A percentile compares a stretch with the other conserved stretches of the same genome.
Evolutionary conservation across 148 eudicot species (phyloP).

Genomic region (Camellia japonica): DNA sequence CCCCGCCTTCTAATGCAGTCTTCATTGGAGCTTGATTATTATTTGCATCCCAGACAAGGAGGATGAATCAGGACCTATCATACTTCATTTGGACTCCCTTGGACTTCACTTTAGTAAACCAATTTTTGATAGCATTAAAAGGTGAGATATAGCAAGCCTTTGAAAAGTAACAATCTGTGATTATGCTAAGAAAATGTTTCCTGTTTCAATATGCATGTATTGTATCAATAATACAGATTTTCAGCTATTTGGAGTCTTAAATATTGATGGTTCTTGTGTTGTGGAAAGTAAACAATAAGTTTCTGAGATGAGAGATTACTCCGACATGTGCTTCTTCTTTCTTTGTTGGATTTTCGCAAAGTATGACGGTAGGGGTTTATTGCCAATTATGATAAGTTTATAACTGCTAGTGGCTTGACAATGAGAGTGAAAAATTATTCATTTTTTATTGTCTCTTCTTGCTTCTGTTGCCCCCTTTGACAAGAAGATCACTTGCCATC

Average conservation of each 20-base stretch:
- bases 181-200: neutral
- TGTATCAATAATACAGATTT: neutral
- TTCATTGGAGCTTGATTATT: slow-evolving; percentile 93
- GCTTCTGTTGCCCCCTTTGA: slow-evolving; percentile 4
- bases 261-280: neutral
- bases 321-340: neutral
- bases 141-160: slow-evolving; percentile 30
- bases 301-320: neutral
- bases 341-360: neutral
- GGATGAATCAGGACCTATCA: slow-evolving; percentile 58
- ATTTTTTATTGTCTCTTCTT: neutral
- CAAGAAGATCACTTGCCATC: slow-evolving; percentile 5
- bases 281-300: neutral
- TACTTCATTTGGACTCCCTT: slow-evolving; percentile 94
- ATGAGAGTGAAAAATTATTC: neutral
- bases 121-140: slow-evolving; percentile 56
- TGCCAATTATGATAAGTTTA: neutral
- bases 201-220: neutral
- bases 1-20: slow-evolving; percentile 38
- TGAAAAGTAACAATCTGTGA: neutral
- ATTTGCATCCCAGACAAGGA: slow-evolving; percentile 73
- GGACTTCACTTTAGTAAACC: slow-evolving; percentile 56
- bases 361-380: neutral
- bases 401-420: slow-evolving; percentile 1
- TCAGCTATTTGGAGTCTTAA: neutral